phyloP scores from a whole-genome alignment of 2,329 filamentous ascomycete genomes.

The Xylariaceae sp. region DNA sequence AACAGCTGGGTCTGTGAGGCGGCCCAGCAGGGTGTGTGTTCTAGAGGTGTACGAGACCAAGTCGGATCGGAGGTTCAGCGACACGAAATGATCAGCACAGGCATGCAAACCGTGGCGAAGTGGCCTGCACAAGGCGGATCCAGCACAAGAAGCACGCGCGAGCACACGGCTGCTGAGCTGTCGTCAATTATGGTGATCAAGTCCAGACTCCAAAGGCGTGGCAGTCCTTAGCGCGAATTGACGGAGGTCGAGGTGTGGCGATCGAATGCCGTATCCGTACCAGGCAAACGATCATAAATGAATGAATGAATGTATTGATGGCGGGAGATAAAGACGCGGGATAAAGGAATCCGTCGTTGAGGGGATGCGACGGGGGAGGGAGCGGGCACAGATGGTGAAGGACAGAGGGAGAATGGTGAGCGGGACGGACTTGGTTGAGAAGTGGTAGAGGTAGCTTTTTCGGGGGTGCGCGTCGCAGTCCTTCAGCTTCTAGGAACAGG shows the following conservation, averaged over 20 bases:
- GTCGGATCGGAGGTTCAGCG: not conserved
- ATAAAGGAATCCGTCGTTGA: not conserved
- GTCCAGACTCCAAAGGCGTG: not conserved
- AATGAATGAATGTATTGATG: constrained; percentile 8
- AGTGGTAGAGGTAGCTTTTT: constrained; percentile 7
- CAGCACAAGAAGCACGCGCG: not conserved
- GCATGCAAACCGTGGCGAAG: not conserved
- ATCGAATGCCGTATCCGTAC: not conserved
- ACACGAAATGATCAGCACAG: not conserved
- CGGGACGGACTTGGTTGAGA: constrained; percentile 6
- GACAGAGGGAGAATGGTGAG: constrained; percentile 11
- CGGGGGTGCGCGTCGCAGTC: constrained; percentile 19
- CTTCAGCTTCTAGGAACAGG: constrained; percentile 5
- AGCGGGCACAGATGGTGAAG: constrained; percentile 11
- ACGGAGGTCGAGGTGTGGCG: not conserved
- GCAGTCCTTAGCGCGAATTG: constrained; percentile 7
- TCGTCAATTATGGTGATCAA: not conserved
- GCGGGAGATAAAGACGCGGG: not conserved
- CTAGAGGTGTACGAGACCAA: not conserved
- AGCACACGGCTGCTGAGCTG: not conserved
- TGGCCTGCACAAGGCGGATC: not conserved
- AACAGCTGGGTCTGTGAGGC: not conserved
- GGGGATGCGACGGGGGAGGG: constrained; percentile 4
- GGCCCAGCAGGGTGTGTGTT: not conserved
- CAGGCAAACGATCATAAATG: constrained; percentile 7